Evolutionary conservation across 2,329 filamentous ascomycete species (phyloP), one percentile per base, ranked within the genome.

Genomic region (Helicocarpus griseus): DNA sequence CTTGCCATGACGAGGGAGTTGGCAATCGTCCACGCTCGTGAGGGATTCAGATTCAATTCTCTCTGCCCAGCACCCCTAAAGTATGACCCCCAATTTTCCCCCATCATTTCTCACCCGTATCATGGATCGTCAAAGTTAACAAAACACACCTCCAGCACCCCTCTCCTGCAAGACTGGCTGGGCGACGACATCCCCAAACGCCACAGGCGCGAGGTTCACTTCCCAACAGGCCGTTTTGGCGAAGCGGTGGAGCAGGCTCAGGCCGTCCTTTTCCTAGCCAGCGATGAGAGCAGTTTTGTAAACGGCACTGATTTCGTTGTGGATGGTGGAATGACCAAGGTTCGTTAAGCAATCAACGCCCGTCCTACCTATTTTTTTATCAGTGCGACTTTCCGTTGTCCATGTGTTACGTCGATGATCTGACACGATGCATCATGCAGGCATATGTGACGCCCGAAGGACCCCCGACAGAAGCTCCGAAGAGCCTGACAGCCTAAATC

Each of bases 201-300:
- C 29, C 74, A 81, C 63, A 79, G 90, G 44, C 85, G 89, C 52
- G 89, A 95, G 74, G 78, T 95, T 21, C 89, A 95, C 70, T 95
- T 95, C 77, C 89, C 89, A 4, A 81, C 79, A 6, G 89, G 89
- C 39, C 81, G 90, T 11, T 95, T 95, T 63, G 89, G 89, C 47
- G 89, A 96, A 76, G 87, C 90, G n/a, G 74, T 95, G 54, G 89
- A 96, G 76, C 89, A 95, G 74, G 89, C 89, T 0, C 86, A 94
- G 57, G 89, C 87, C 5, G 89, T 95, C 0, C 66, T 95, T 6
- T 95, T 95, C 73, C 71, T 95, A 54, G 89, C 89, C 7, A 89
- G 84, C 58, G 89, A 95, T 60, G 89, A 95, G 75, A 83, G 85
- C 63, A 88, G 86, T 74, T 95, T 94, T 62, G 86, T 95, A 63